Conservation (phyloP, 805 yeast species). For the Hanseniaspora singularis region DNA sequence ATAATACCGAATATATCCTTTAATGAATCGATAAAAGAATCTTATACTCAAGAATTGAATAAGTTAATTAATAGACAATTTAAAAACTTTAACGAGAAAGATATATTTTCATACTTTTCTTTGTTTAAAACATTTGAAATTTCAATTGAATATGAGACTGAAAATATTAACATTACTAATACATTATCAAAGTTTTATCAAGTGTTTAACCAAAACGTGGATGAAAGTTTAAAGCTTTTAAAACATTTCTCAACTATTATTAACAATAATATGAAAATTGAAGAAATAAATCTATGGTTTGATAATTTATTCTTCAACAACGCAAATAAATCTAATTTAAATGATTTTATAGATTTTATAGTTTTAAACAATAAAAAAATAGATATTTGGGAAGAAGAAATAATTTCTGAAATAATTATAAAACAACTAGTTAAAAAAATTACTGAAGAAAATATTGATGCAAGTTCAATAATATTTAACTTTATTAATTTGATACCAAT, state of each 20-base stretch:
- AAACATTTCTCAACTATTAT: constrained; percentile 2
- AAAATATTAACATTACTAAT: not conserved
- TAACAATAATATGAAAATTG: not conserved
- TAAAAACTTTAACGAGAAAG: not conserved
- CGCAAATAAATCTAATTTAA: not conserved
- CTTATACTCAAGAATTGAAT: not conserved
- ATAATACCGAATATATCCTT: constrained; percentile 12
- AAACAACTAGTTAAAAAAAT: not conserved
- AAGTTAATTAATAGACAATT: not conserved
- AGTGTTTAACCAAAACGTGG: not conserved
- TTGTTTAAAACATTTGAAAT: constrained; percentile 9
- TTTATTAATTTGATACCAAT: too few relatives aligned
- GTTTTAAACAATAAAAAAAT: not conserved
- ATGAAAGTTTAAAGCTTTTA: not conserved
- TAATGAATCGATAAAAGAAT: constrained; percentile 3
- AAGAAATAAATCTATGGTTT: not conserved
- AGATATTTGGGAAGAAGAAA: constrained; percentile 10
- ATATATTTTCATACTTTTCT: not conserved
- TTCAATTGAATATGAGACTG: constrained; percentile 4
- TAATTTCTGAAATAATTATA: not conserved
- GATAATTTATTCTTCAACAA: not conserved
- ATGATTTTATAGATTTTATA: not conserved
- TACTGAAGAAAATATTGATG: too few relatives aligned
- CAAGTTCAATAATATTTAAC: too few relatives aligned
- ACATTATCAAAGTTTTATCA: not conserved